phyloP scores from a whole-genome alignment of 768 basidiomycete genomes.

The Termitomyces sp. region DNA sequence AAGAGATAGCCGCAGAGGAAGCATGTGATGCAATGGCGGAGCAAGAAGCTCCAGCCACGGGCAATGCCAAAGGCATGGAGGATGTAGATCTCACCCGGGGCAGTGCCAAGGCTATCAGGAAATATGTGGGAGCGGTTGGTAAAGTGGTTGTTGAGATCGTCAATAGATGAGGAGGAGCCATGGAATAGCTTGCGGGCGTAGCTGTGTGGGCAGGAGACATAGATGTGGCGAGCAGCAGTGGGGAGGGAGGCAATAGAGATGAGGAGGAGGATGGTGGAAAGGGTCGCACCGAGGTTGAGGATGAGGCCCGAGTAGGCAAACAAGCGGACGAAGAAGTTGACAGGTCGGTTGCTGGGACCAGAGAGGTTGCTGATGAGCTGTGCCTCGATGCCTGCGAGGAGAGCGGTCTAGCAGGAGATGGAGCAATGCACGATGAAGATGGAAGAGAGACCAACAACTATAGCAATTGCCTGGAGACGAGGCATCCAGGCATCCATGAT shows the following conservation, averaged over 20 bases:
- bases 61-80: conserved; percentile 17
- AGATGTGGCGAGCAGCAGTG: conserved; percentile 15
- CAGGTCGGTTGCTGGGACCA: not conserved
- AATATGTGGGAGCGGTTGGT: too few species aligned
- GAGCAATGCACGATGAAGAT: too few species aligned
- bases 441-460: conserved; percentile 8
- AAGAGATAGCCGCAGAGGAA: conserved; percentile 14
- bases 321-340: conserved; percentile 11
- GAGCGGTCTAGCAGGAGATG: conserved; percentile 10
- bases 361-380: conserved; percentile 14
- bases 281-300: conserved; percentile 16
- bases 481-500: conserved; percentile 17
- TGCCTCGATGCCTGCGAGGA: conserved; percentile 14
- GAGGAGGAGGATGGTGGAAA: conserved; percentile 18
- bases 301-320: conserved; percentile 16
- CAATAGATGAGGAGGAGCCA: not conserved
- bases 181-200: conserved; percentile 14
- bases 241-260: conserved; percentile 17
- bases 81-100: conserved; percentile 16
- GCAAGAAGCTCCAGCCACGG: conserved; percentile 13
- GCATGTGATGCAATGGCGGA: conserved; percentile 13
- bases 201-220: conserved; percentile 13
- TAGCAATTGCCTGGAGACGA: conserved; percentile 14
- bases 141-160: conserved; percentile 10
- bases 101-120: too few species aligned